These are phyloP conservation scores for Fusarium continuum DNA, from an alignment of 2,329 filamentous ascomycete genomes.

Conservation along the genomic window DNA sequence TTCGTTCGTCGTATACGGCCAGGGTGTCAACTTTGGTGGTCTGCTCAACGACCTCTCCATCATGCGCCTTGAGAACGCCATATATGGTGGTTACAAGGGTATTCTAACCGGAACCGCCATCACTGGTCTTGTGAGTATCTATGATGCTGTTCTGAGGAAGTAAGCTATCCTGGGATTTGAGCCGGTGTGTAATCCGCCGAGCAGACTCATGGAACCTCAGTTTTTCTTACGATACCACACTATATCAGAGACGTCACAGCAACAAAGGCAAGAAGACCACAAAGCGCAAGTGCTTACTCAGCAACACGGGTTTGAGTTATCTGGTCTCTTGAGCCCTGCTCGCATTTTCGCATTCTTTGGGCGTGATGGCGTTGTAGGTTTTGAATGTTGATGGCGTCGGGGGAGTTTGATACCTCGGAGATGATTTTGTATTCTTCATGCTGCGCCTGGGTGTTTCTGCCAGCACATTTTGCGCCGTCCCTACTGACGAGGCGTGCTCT, in stretches of 20 bases:
- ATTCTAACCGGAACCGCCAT: constrained; percentile 74
- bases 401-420: constrained; percentile 46
- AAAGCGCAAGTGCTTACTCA: constrained; percentile 2
- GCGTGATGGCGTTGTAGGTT: constrained; percentile 44
- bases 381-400: constrained; percentile 47
- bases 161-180: constrained; percentile 48
- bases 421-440: constrained; percentile 13
- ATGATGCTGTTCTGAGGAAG: constrained; percentile 80
- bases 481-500: neutral
- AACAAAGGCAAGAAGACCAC: neutral
- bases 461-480: neutral
- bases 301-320: constrained; percentile 1
- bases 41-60: constrained; percentile 69
- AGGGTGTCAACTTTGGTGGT: constrained; percentile 70
- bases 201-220: neutral
- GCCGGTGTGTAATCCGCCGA: neutral
- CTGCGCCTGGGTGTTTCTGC: constrained; percentile 7
- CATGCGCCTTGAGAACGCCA: constrained; percentile 68
- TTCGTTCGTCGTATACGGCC: constrained; percentile 81
- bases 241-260: neutral
- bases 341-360: constrained; percentile 29
- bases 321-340: constrained; percentile 1
- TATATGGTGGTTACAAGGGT: constrained; percentile 77
- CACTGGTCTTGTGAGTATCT: constrained; percentile 74
- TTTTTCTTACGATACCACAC: neutral